Evolutionary conservation across 2,329 filamentous ascomycete species (phyloP), one percentile per base, ranked within the genome.

Genomic region (Aspergillus brasiliensis): DNA sequence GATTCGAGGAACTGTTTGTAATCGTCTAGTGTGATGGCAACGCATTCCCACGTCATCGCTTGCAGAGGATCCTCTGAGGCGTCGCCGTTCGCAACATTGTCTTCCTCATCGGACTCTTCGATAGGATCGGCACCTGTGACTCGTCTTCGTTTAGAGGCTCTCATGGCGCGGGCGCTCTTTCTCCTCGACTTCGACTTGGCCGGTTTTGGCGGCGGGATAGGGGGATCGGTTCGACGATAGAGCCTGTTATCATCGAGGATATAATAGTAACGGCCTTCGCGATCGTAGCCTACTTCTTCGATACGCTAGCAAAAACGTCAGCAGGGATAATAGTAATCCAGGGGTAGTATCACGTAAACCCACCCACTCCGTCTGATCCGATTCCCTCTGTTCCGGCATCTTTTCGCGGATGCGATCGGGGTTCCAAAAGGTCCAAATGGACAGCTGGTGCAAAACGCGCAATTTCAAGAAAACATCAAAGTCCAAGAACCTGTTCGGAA

Each of bases 191-290:
- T 85, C 2, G 85, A 81, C 71, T 89, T 89, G 25, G 83, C 75
- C 2, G 82, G 74, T n/a, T 82, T 78, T 5, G 83, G 77, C 13
- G 85, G 76, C 6, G 86, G 84, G 2, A 85, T 81, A 1, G 87
- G 86, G 25, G 89, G 84, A 61, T 96, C 91, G n/a, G 91, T 92
- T 62, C 90, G 83, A 58, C 93, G 90, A 74, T 99, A 99, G 44
- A 99, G 82, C 63, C 95, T 86, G 69, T 97, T 96, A 73, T 99
- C 95, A 69, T 98, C 94, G 3, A 99, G 84, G 3, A 98, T 88
- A 71, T 90, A 96, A 73, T 98, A 96, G 37, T 88, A 88, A 38
- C 92, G 88, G 65, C 96, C 93, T 49, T 97, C 83, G 21, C 87
- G 84, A 74, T 99, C 95, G 87, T 92, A 98, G 8, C 95, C 95